Conservation (phyloP, 2,329 filamentous ascomycete species). For the Trichoderma semiorbis region DNA sequence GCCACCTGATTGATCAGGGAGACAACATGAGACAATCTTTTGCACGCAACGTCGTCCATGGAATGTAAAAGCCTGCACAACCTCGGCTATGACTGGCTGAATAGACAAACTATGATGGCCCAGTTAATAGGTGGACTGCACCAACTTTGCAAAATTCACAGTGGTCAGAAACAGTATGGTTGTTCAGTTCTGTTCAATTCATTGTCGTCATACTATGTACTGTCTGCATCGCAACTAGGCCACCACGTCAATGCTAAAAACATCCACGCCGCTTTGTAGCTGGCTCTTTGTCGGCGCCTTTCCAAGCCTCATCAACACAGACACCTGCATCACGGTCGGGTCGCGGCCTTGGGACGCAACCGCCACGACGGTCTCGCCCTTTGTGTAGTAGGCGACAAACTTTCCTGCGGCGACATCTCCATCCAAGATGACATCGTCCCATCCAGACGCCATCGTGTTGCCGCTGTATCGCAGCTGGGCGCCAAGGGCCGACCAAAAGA, state of each 20-base stretch:
- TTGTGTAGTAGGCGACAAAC: slow-evolving; percentile 86
- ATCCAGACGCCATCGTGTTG: slow-evolving; percentile 67
- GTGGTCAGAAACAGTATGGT: not conserved
- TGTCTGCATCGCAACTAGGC: not conserved
- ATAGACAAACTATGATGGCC: not conserved
- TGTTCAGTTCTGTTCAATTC: not conserved
- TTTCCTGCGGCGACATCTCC: slow-evolving; percentile 74
- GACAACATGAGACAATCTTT: not conserved
- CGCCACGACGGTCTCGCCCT: slow-evolving; percentile 82
- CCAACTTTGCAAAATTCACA: not conserved
- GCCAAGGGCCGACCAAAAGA: slow-evolving; percentile 95
- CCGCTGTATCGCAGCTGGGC: slow-evolving; percentile 91
- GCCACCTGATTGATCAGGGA: not conserved
- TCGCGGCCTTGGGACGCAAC: slow-evolving; percentile 90
- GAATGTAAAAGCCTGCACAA: not conserved
- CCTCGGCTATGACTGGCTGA: not conserved
- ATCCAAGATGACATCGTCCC: slow-evolving; percentile 78
- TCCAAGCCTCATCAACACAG: slow-evolving; percentile 77
- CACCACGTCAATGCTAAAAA: slow-evolving; percentile 14
- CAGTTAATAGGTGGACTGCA: too few species aligned
- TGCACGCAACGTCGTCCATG: not conserved
- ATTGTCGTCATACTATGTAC: not conserved
- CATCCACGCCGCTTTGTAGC: slow-evolving; percentile 59
- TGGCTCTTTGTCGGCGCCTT: slow-evolving; percentile 83
- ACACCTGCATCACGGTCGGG: slow-evolving; percentile 76